Evolutionary conservation across 2,329 filamentous ascomycete genomes (phyloP).

Genomic region (Nigrospora osmanthi): DNA sequence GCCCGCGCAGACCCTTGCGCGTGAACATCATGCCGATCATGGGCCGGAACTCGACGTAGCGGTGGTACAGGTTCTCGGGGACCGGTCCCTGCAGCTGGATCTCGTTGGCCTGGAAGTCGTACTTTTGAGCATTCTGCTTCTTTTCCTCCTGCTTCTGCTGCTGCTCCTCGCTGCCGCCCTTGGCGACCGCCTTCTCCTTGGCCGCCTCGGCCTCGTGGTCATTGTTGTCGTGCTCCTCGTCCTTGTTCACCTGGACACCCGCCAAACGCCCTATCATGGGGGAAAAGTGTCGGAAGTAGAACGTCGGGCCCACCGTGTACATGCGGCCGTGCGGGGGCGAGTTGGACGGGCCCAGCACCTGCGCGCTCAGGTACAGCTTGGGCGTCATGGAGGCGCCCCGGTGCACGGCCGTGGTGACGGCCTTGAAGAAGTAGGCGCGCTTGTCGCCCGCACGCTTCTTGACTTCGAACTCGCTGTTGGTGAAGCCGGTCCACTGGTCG

Average conservation of each 20-base stretch:
- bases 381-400: constrained; percentile 61
- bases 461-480: constrained; percentile 55
- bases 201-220: constrained; percentile 15
- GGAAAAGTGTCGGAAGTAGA: constrained; percentile 77
- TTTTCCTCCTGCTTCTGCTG: constrained; percentile 20
- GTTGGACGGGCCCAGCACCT: constrained; percentile 70
- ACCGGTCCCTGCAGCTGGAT: constrained; percentile 82
- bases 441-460: constrained; percentile 85
- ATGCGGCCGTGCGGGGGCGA: constrained; percentile 55
- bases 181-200: constrained; percentile 10
- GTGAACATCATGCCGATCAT: constrained; percentile 88
- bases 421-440: constrained; percentile 71
- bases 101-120: constrained; percentile 92
- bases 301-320: constrained; percentile 71
- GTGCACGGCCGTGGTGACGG: constrained; percentile 55
- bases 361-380: constrained; percentile 62
- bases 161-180: neutral
- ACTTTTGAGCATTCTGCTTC: constrained; percentile 57
- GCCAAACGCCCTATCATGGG: constrained; percentile 79
- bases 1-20: constrained; percentile 66
- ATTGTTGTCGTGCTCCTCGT: constrained; percentile 41
- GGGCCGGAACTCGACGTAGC: constrained; percentile 87
- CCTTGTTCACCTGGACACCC: constrained; percentile 60
- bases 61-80: constrained; percentile 74
- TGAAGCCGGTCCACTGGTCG: constrained; percentile 62